Percentiles rank a stretch among this genome's conserved stretches.
Conservation (phyloP, 257 asterid species). For the Fraxinus quadrangulata region DNA sequence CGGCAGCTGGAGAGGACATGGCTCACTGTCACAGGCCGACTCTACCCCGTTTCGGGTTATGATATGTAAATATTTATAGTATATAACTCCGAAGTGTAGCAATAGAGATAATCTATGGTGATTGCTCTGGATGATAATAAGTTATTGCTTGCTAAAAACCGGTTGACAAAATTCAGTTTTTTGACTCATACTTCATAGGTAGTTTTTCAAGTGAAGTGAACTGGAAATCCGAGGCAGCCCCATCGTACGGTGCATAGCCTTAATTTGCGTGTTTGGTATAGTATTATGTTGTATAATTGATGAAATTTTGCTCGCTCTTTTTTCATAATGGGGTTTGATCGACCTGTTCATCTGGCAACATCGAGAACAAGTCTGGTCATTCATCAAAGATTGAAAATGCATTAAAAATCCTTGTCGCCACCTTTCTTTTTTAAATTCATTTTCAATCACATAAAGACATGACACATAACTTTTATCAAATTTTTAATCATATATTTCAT, state of each 20-base stretch:
- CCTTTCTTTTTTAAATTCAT: no score
- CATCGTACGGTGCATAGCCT: not conserved
- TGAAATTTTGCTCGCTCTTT: no score
- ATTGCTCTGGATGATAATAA: not conserved
- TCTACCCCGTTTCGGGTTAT: not conserved
- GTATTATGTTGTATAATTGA: no score
- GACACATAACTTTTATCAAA: no score
- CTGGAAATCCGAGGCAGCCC: not conserved
- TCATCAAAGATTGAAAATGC: no score
- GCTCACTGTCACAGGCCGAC: not conserved
- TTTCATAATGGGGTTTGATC: no score
- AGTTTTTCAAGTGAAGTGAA: not conserved
- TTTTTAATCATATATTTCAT: no score
- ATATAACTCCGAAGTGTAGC: not conserved
- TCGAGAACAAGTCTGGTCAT: no score
- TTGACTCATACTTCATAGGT: not conserved
- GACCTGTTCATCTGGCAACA: no score
- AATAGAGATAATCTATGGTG: no score
- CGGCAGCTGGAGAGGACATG: not conserved
- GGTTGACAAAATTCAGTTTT: not conserved
- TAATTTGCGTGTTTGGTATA: not conserved
- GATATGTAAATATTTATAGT: not conserved
- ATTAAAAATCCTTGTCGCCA: no score
- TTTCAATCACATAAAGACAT: no score
- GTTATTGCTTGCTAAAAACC: not conserved